These are phyloP conservation scores for Thermothielavioides terrestris DNA, from an alignment of 495 filamentous ascomycete species.

Conservation along the genomic window DNA sequence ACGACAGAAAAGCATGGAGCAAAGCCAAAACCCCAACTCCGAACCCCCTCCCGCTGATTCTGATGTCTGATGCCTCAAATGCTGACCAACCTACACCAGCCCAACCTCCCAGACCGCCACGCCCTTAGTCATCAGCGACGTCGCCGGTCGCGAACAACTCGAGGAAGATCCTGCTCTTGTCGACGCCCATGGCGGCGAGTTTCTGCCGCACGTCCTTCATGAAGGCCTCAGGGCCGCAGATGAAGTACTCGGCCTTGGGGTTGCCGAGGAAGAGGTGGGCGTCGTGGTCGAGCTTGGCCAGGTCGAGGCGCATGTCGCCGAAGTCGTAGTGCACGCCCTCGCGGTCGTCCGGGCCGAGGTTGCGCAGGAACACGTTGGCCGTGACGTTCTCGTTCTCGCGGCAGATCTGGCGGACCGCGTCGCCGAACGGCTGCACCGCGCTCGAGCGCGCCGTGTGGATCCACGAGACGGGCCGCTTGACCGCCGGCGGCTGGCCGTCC, in stretches of 20 bases:
- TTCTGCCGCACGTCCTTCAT: constrained; percentile 49
- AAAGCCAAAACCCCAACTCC: neutral
- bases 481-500: constrained; percentile 7
- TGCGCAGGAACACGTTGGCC: constrained; percentile 36
- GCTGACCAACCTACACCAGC: neutral
- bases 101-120: neutral
- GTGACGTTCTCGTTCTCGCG: constrained; percentile 34
- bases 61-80: neutral
- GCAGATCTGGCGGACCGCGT: constrained; percentile 43
- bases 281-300: constrained; percentile 42
- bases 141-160: constrained; percentile 61
- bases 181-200: constrained; percentile 46
- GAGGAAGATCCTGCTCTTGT: constrained; percentile 47
- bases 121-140: constrained; percentile 13
- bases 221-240: constrained; percentile 60
- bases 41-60: neutral
- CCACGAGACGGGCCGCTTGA: constrained; percentile 50
- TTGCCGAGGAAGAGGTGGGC: constrained; percentile 48
- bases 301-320: constrained; percentile 42
- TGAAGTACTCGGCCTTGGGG: constrained; percentile 49
- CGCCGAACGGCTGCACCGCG: constrained; percentile 43
- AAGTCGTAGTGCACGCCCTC: constrained; percentile 49
- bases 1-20: too few species aligned
- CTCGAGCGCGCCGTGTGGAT: constrained; percentile 52
- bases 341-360: constrained; percentile 34